phyloP scores from a whole-genome alignment of 1,139 yeast genomes.

The Candida glucosophila region DNA sequence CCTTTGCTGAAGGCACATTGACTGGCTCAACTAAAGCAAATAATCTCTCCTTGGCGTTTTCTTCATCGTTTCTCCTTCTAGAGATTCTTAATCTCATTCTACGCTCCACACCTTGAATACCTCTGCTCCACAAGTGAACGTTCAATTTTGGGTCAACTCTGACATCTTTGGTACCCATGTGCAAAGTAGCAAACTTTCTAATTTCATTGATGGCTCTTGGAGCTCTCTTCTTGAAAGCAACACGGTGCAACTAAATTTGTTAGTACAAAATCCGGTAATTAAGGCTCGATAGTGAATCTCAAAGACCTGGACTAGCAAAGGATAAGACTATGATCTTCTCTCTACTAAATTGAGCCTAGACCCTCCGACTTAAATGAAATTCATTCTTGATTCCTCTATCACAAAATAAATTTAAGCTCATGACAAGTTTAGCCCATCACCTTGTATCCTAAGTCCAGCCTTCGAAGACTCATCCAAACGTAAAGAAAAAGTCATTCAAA shows the following conservation, averaged over 20 bases:
- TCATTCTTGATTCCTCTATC: no score
- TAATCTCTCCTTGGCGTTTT: conserved; percentile 97
- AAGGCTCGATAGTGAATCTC: no score
- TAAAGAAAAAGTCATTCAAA: no score
- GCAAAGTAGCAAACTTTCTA: conserved; percentile 96
- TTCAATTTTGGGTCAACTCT: conserved; percentile 98
- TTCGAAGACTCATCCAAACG: no score
- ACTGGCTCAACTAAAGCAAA: conserved; percentile 98
- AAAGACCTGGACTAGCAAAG: no score
- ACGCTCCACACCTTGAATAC: conserved; percentile 98
- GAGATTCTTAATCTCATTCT: conserved; percentile 99
- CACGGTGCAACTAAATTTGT: conserved; percentile 80
- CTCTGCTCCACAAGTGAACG: conserved; percentile 99
- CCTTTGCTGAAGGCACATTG: conserved; percentile 89
- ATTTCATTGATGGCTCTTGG: conserved; percentile 99
- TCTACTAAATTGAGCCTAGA: no score
- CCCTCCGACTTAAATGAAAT: no score
- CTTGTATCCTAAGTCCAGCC: no score
- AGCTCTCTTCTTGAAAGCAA: conserved; percentile 99
- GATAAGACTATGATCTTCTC: no score
- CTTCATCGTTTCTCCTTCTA: conserved; percentile 99
- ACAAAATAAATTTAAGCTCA: no score
- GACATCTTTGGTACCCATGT: conserved; percentile 99
- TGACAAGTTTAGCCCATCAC: no score
- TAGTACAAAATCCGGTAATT: no score